A percentile compares a stretch with the other conserved stretches of the same genome.
Conservation (phyloP, 2,329 filamentous ascomycete genomes). For the Colletotrichum sp. region DNA sequence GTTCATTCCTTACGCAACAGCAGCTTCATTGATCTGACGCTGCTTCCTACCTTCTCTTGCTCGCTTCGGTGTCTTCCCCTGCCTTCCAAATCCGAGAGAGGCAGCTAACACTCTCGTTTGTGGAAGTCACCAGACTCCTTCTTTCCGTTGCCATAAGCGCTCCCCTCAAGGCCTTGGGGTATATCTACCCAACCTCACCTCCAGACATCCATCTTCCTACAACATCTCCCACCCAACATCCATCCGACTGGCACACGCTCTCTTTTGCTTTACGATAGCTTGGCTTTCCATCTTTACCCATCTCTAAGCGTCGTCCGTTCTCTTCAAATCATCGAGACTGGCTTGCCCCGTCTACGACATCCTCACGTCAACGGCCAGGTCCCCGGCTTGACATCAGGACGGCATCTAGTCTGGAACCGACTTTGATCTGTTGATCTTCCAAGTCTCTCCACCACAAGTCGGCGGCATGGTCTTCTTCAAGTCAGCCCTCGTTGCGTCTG, state of each 20-base stretch:
- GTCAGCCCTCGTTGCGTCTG: slow-evolving; percentile 15
- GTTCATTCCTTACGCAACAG: not conserved
- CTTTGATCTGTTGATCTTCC: not conserved
- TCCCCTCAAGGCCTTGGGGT: not conserved
- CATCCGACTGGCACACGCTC: not conserved
- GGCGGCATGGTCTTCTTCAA: slow-evolving; percentile 3
- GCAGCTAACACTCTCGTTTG: not conserved
- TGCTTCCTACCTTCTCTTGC: not conserved
- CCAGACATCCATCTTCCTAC: not conserved
- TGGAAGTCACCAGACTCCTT: not conserved
- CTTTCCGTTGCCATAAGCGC: not conserved
- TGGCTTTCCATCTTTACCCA: not conserved
- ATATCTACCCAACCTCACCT: not conserved
- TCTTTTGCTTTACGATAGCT: not conserved
- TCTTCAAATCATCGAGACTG: not conserved
- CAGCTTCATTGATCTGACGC: not conserved
- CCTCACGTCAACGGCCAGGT: not conserved
- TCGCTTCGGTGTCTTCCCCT: not conserved
- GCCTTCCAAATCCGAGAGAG: not conserved
- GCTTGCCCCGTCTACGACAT: not conserved
- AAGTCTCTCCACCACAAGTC: not conserved
- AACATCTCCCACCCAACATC: not conserved
- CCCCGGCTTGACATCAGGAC: not conserved
- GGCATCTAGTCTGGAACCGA: not conserved
- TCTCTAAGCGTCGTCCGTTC: not conserved